A percentile compares a stretch with the other conserved stretches of the same genome.
Evolutionary conservation across 2,329 filamentous ascomycete genomes (phyloP).

Genomic region (Ceratocystis papillata): DNA sequence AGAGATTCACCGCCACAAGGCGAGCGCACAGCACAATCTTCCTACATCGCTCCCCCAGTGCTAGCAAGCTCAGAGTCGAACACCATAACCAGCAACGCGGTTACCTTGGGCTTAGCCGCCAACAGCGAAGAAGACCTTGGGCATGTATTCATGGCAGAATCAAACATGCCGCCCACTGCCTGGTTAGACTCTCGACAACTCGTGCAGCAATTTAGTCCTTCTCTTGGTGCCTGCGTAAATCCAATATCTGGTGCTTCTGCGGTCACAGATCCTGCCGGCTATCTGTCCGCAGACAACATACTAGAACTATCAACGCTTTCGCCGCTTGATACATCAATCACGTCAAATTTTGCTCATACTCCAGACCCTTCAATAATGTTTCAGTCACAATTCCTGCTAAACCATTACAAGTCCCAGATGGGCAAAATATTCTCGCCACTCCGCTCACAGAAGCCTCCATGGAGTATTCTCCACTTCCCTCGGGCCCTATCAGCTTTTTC

Average conservation of each 20-base stretch:
- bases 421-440: constrained; percentile 33
- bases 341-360: background rate
- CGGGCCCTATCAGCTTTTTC: constrained; percentile 32
- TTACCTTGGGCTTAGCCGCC: background rate
- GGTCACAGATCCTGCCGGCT: background rate
- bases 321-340: background rate
- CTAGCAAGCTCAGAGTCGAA: background rate
- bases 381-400: constrained; percentile 30
- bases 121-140: background rate
- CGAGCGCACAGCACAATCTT: background rate
- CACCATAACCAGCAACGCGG: background rate
- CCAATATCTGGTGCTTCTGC: background rate
- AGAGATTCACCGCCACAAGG: background rate
- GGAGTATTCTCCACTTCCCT: constrained; percentile 35
- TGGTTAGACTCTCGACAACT: background rate
- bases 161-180: background rate
- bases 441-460: constrained; percentile 34
- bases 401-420: constrained; percentile 33
- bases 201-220: background rate
- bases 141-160: background rate
- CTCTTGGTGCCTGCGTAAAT: background rate
- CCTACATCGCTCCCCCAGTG: background rate
- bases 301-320: background rate
- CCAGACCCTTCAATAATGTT: background rate
- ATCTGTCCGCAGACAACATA: background rate